Evolutionary conservation across 2,329 filamentous ascomycete species (phyloP).

Genomic region (Pseudogymnoascus sp.): DNA sequence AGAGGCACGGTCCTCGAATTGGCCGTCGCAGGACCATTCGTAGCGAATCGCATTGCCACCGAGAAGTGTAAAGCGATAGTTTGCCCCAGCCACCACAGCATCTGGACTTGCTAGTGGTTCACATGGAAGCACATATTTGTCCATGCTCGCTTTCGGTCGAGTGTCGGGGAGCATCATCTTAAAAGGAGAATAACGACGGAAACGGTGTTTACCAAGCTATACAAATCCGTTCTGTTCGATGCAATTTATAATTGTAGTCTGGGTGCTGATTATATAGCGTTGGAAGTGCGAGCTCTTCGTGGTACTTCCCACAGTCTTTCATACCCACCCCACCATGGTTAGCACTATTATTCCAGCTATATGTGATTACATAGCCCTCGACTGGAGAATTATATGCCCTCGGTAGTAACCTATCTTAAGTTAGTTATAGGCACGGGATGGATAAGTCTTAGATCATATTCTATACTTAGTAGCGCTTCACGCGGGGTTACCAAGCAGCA

Average conservation of each 20-base stretch:
- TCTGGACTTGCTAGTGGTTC: conserved; percentile 36
- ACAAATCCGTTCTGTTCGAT: neutral
- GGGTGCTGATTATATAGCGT: neutral
- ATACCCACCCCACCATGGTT: neutral
- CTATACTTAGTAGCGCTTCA: neutral
- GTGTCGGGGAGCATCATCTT: too few species aligned
- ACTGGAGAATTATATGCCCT: neutral
- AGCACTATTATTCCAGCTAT: neutral
- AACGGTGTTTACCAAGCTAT: neutral
- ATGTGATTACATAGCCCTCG: neutral
- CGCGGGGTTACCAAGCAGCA: neutral
- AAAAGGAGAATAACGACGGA: too few species aligned
- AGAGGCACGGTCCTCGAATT: conserved; percentile 54
- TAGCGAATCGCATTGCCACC: conserved; percentile 48
- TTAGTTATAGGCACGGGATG: neutral
- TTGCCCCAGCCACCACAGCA: conserved; percentile 36
- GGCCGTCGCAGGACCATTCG: conserved; percentile 51
- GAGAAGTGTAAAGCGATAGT: conserved; percentile 53
- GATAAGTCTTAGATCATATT: neutral
- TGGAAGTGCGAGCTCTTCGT: neutral
- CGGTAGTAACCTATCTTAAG: neutral
- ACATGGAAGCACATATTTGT: conserved; percentile 26
- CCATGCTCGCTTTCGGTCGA: too few species aligned
- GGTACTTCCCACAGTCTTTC: neutral
- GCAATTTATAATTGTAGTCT: neutral